A percentile compares a stretch with the other conserved stretches of the same genome.
phyloP scores from a whole-genome alignment of 805 yeast species.

The Myxozyma lipomycoides region DNA sequence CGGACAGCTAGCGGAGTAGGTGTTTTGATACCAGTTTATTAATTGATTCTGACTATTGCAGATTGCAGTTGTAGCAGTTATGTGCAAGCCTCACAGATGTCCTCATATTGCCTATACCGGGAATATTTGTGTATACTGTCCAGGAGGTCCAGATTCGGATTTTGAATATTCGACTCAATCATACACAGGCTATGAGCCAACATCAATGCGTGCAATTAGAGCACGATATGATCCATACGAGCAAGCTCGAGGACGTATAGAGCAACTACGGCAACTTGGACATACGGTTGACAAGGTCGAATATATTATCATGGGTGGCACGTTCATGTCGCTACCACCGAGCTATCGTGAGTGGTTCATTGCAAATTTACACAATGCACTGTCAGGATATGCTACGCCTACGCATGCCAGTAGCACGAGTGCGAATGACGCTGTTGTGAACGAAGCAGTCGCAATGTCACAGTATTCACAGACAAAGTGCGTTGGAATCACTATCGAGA shows the following conservation, averaged over 20 bases:
- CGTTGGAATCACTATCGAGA: conserved; percentile 97
- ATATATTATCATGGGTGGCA: conserved; percentile 98
- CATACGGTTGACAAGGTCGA: conserved; percentile 97
- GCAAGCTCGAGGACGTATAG: conserved; percentile 96
- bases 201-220: conserved; percentile 98
- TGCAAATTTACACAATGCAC: conserved; percentile 85
- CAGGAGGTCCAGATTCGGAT: conserved; percentile 98
- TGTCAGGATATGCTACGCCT: conserved; percentile 81
- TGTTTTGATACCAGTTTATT: neutral
- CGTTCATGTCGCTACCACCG: conserved; percentile 90
- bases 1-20: conserved; percentile 85
- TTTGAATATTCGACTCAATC: conserved; percentile 98
- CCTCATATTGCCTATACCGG: conserved; percentile 99
- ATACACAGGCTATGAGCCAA: conserved; percentile 97
- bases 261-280: conserved; percentile 90
- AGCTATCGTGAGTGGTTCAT: conserved; percentile 89
- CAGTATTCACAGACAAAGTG: conserved; percentile 95
- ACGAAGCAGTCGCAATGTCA: conserved; percentile 85
- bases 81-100: conserved; percentile 99
- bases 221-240: conserved; percentile 98
- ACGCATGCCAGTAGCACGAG: conserved; percentile 8
- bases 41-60: conserved; percentile 51
- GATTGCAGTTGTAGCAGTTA: conserved; percentile 97
- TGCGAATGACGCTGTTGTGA: conserved; percentile 41
- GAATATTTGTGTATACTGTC: conserved; percentile 95